Evolutionary conservation across 2,329 filamentous ascomycete species (phyloP).

Genomic region (Exophiala oligosperma): DNA sequence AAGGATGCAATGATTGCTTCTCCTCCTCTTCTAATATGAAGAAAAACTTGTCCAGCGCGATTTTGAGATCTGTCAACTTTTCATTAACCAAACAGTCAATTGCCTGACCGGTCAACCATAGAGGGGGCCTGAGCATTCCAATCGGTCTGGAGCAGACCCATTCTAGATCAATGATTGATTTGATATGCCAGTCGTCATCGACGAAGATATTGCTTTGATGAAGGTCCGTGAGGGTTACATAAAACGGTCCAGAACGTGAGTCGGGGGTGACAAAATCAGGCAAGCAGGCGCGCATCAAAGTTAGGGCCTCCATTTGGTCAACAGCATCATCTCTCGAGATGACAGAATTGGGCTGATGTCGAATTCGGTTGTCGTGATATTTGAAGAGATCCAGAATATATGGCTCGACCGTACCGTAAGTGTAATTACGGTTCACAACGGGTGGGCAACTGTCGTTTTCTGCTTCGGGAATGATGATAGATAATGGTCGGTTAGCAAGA

Average conservation of each 20-base stretch:
- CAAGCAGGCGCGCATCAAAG: slow-evolving; percentile 32
- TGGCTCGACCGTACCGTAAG: slow-evolving; percentile 30
- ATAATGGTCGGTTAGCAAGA: slow-evolving; percentile 31
- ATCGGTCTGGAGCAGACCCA: slow-evolving; percentile 36
- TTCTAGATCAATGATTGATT: slow-evolving; percentile 38
- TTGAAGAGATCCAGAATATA: slow-evolving; percentile 32
- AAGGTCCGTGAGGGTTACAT: slow-evolving; percentile 41
- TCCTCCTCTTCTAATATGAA: too few relatives aligned
- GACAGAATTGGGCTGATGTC: slow-evolving; percentile 31
- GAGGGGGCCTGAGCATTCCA: slow-evolving; percentile 31
- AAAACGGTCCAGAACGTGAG: slow-evolving; percentile 37
- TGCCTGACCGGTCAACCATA: slow-evolving; percentile 10
- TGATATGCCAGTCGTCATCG: slow-evolving; percentile 37
- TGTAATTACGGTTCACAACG: slow-evolving; percentile 26
- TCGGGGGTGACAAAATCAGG: slow-evolving; percentile 33
- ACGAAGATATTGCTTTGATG: slow-evolving; percentile 39
- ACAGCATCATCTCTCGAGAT: slow-evolving; percentile 12
- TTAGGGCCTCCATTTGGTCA: slow-evolving; percentile 28
- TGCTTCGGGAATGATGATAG: slow-evolving; percentile 27
- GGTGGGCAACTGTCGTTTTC: slow-evolving; percentile 32
- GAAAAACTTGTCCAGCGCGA: too few relatives aligned
- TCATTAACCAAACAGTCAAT: too few relatives aligned
- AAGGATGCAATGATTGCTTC: too few relatives aligned
- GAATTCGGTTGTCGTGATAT: slow-evolving; percentile 32
- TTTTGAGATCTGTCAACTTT: too few relatives aligned